Conservation (phyloP, 2,329 filamentous ascomycete genomes). For the Pseudogymnoascus sp. region DNA sequence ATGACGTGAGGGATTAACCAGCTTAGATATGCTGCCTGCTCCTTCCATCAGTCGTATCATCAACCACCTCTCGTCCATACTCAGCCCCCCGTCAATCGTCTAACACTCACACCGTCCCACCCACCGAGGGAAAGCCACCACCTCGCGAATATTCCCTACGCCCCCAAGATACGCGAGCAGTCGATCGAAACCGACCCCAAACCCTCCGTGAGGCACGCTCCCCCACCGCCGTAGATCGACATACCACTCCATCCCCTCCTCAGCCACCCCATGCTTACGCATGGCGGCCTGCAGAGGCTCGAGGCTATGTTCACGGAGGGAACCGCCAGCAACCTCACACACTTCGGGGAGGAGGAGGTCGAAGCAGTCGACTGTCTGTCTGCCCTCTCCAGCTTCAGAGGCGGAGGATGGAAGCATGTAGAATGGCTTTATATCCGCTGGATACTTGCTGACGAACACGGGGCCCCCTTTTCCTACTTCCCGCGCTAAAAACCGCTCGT, state of each 20-base stretch:
- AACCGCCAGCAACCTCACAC: slow-evolving; percentile 62
- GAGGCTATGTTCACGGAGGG: slow-evolving; percentile 59
- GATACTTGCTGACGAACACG: slow-evolving; percentile 89
- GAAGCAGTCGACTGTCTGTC: slow-evolving; percentile 60
- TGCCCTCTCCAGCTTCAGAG: slow-evolving; percentile 1
- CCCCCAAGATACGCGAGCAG: slow-evolving; percentile 59
- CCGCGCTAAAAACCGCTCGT: slow-evolving; percentile 80
- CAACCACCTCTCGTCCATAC: neutral
- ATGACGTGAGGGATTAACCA: neutral
- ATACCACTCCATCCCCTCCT: slow-evolving; percentile 57
- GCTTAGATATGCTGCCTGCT: neutral
- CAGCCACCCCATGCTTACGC: slow-evolving; percentile 45
- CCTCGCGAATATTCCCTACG: slow-evolving; percentile 56
- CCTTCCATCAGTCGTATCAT: neutral
- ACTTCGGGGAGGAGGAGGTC: slow-evolving; percentile 62
- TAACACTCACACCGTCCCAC: slow-evolving; percentile 32
- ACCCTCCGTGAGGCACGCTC: slow-evolving; percentile 63
- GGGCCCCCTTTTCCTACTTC: slow-evolving; percentile 51
- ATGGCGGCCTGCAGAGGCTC: slow-evolving; percentile 50
- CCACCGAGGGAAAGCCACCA: slow-evolving; percentile 60
- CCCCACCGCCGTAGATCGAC: slow-evolving; percentile 61
- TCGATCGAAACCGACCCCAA: slow-evolving; percentile 64
- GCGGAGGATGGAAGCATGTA: slow-evolving; percentile 60
- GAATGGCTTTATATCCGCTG: slow-evolving; percentile 82
- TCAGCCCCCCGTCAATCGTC: neutral